Evolutionary conservation across 2,329 filamentous ascomycete genomes (phyloP).

Genomic region (Penicillium rolfsii): DNA sequence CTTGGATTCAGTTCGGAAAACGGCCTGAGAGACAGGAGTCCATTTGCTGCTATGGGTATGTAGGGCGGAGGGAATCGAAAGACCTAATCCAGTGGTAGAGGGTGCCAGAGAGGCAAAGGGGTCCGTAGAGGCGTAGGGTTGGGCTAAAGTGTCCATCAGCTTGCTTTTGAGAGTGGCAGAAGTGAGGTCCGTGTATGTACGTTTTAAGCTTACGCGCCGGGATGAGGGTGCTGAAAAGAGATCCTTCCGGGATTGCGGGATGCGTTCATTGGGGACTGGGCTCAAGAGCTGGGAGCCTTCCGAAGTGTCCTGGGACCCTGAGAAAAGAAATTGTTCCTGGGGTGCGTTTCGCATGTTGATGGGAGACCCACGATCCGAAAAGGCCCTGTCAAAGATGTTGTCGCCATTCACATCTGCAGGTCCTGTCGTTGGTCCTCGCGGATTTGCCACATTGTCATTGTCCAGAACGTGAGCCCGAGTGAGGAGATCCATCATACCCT

Average conservation of each 20-base stretch:
- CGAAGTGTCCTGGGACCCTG: constrained; percentile 22
- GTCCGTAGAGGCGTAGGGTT: constrained; percentile 71
- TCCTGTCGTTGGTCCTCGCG: constrained; percentile 73
- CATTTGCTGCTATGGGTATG: constrained; percentile 90
- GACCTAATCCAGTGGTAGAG: constrained; percentile 45
- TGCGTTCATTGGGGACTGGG: constrained; percentile 37
- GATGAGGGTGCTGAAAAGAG: constrained; percentile 55
- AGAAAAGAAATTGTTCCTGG: constrained; percentile 23
- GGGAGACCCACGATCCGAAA: constrained; percentile 53
- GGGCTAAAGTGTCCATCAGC: constrained; percentile 80
- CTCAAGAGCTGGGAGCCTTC: constrained; percentile 35
- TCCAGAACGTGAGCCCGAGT: constrained; percentile 79
- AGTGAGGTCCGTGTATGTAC: constrained; percentile 83
- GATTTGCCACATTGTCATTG: constrained; percentile 51
- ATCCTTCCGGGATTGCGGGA: constrained; percentile 36
- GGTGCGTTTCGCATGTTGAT: constrained; percentile 25
- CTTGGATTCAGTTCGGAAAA: constrained; percentile 92
- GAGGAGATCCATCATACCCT: constrained; percentile 87
- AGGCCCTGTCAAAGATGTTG: constrained; percentile 85
- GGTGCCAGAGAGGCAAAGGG: constrained; percentile 43
- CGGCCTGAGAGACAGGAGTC: constrained; percentile 89
- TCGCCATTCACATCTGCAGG: constrained; percentile 72
- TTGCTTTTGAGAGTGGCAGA: constrained; percentile 76
- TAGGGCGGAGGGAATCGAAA: constrained; percentile 55
- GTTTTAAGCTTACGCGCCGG: constrained; percentile 72